phyloP scores from a whole-genome alignment of 257 asterid genomes.

The Striga asiatica region DNA sequence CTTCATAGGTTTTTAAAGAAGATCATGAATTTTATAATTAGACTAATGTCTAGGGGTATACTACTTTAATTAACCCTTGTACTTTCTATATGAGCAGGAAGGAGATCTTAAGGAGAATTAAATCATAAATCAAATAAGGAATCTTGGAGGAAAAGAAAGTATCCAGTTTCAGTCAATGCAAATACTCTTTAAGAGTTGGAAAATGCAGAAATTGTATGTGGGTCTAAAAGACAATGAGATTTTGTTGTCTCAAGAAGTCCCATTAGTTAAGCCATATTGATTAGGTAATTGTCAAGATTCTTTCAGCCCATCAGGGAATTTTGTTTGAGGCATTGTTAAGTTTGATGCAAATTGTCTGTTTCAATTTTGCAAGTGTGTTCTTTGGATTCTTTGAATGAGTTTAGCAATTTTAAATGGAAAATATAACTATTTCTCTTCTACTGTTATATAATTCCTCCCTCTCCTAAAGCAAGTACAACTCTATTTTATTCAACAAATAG shows the following conservation, averaged over 20 bases:
- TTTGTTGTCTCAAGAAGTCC: neutral
- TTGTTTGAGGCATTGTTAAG: neutral
- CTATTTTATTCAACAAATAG: neutral
- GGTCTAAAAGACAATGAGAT: neutral
- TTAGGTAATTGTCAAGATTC: neutral
- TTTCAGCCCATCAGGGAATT: neutral
- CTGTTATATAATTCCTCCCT: neutral
- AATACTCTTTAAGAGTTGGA: neutral
- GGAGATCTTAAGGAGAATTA: constrained; percentile 15
- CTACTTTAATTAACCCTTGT: neutral
- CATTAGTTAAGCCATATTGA: neutral
- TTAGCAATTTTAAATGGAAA: neutral
- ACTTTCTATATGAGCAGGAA: constrained; percentile 2
- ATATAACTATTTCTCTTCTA: neutral
- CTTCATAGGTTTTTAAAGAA: too few species aligned
- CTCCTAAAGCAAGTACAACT: neutral
- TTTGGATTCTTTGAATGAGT: neutral
- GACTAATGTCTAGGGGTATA: neutral
- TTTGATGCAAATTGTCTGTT: neutral
- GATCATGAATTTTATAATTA: neutral
- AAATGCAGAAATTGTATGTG: neutral
- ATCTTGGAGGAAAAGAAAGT: neutral
- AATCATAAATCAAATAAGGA: too few species aligned
- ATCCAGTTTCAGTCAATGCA: neutral
- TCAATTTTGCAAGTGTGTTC: neutral